Conservation (phyloP, 2,329 filamentous ascomycete genomes). For the Arthrobotrys entomopaga region DNA sequence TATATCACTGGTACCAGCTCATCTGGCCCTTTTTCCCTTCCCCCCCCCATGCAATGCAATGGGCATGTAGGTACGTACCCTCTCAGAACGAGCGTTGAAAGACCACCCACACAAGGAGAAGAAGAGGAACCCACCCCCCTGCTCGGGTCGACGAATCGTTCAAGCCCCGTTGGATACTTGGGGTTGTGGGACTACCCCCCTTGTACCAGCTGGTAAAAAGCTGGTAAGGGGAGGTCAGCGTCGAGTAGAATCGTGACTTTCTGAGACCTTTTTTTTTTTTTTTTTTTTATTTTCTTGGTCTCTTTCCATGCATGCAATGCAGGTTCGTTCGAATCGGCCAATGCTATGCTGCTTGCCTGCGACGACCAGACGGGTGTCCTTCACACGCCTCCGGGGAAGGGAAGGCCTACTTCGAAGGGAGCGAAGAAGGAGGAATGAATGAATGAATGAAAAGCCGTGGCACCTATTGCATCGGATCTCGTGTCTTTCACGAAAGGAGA, state of each 20-base stretch:
- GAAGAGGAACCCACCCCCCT: conserved; percentile 3
- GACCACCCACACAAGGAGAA: conserved; percentile 9
- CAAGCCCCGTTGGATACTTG: conserved; percentile 5
- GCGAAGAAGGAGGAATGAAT: not conserved
- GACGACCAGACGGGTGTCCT: no score
- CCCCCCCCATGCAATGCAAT: conserved; percentile 37
- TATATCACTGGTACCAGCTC: conserved; percentile 51
- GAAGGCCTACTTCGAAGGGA: not conserved
- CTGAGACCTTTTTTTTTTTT: conserved; percentile 41
- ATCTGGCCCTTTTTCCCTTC: conserved; percentile 29
- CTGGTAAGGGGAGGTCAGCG: not conserved
- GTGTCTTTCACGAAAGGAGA: conserved; percentile 31
- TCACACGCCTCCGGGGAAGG: not conserved
- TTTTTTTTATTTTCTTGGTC: no score
- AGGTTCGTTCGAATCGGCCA: conserved; percentile 17
- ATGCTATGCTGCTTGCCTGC: conserved; percentile 26
- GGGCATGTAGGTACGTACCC: conserved; percentile 53
- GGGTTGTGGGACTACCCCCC: not conserved
- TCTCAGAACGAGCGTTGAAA: conserved; percentile 36
- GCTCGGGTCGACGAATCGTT: no score
- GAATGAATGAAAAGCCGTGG: conserved; percentile 42
- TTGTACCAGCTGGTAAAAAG: not conserved
- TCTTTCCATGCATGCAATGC: conserved; percentile 51
- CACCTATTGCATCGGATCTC: conserved; percentile 54
- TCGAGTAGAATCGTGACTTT: conserved; percentile 51